Conservation (phyloP, 306 rosid genomes). For the Gastrolobium villosum region DNA sequence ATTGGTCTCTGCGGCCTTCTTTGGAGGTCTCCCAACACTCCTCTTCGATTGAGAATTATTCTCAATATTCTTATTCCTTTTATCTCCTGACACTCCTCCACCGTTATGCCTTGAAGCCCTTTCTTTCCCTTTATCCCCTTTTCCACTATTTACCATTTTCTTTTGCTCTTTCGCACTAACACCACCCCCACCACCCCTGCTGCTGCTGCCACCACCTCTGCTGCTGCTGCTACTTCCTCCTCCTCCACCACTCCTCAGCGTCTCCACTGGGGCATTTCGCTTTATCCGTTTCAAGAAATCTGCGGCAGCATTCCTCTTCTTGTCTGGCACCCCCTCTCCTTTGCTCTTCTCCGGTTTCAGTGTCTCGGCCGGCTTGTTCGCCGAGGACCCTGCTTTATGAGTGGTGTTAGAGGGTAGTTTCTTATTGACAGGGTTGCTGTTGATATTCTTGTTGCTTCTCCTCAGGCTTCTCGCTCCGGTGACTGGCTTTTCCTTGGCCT, state of each 20-base stretch:
- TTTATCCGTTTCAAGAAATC: constrained; percentile 91
- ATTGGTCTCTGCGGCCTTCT: constrained; percentile 58
- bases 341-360: constrained; percentile 62
- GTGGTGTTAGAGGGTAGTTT: constrained; percentile 52
- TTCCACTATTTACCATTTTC: constrained; percentile 51
- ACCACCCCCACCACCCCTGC: constrained; percentile 50
- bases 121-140: constrained; percentile 67
- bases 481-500: constrained; percentile 68
- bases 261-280: constrained; percentile 60
- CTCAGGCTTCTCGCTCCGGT: constrained; percentile 81
- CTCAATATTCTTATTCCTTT: constrained; percentile 57
- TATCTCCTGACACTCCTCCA: constrained; percentile 57
- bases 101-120: constrained; percentile 53
- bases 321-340: constrained; percentile 59
- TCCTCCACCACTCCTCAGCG: constrained; percentile 45
- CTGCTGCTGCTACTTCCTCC: constrained; percentile 22
- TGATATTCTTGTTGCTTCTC: constrained; percentile 62
- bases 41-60: constrained; percentile 71
- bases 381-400: constrained; percentile 51
- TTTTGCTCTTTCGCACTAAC: constrained; percentile 61
- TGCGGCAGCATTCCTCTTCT: constrained; percentile 76
- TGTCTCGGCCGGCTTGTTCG: constrained; percentile 50
- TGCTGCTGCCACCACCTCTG: constrained; percentile 49
- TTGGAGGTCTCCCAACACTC: constrained; percentile 86
- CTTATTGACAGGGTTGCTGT: constrained; percentile 50